These are phyloP conservation scores for Venturia effusa DNA, from an alignment of 2,329 filamentous ascomycete genomes.

Conservation along the genomic window DNA sequence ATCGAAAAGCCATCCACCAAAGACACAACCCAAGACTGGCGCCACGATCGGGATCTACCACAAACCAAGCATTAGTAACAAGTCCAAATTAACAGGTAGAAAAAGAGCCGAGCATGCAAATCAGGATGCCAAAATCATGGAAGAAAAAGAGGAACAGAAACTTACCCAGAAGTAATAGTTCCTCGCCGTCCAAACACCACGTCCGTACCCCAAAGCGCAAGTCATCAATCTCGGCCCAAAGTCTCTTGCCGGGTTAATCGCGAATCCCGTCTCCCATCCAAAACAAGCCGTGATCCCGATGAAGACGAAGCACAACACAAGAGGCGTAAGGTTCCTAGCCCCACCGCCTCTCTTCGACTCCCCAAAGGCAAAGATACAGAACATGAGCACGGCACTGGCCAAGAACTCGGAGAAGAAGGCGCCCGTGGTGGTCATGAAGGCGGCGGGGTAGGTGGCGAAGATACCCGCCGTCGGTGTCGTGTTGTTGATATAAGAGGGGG, in stretches of 20 bases:
- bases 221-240: constrained; percentile 10
- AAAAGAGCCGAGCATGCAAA: background rate
- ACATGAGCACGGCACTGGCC: constrained; percentile 8
- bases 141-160: background rate
- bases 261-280: constrained; percentile 10
- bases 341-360: background rate
- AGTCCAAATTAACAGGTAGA: background rate
- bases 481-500: background rate
- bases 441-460: constrained; percentile 7
- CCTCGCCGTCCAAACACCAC: constrained; percentile 6
- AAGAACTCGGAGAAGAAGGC: constrained; percentile 10
- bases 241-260: constrained; percentile 9
- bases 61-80: background rate
- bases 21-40: constrained; percentile 8
- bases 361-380: constrained; percentile 5
- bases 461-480: constrained; percentile 4
- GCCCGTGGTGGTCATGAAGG: constrained; percentile 8
- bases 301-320: constrained; percentile 6
- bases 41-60: constrained; percentile 9
- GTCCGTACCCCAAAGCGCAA: constrained; percentile 6
- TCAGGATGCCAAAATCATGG: background rate
- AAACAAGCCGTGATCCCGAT: constrained; percentile 10
- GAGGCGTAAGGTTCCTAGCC: constrained; percentile 1
- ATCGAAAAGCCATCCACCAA: constrained; percentile 8
- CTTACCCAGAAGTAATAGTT: constrained; percentile 11